Conservation (phyloP, 768 basidiomycete genomes). For the Inosperma sp. region DNA sequence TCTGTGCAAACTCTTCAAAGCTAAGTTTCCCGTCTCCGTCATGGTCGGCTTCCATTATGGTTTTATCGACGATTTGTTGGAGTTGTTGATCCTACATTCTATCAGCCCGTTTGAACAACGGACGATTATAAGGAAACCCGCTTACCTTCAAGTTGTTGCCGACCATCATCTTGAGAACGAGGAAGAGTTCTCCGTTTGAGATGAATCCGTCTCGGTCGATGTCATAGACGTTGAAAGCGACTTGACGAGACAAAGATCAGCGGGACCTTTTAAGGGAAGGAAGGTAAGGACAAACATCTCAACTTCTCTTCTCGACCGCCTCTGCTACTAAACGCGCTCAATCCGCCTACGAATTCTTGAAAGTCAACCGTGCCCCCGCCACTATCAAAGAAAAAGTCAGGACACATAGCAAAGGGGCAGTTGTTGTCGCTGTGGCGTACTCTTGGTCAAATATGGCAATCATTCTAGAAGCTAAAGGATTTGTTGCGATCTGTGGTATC, state of each 20-base stretch:
- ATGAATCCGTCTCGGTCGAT: conserved; percentile 97
- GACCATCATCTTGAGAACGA: conserved; percentile 99
- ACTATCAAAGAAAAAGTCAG: conserved; percentile 37
- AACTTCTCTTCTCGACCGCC: conserved; percentile 97
- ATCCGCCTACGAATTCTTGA: conserved; percentile 96
- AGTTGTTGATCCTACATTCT: conserved; percentile 83
- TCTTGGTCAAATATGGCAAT: conserved; percentile 99
- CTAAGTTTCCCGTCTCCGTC: conserved; percentile 96
- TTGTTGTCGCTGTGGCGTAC: conserved; percentile 48
- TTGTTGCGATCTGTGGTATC: conserved; percentile 98
- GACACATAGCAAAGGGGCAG: conserved; percentile 1
- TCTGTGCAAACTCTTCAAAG: conserved; percentile 94
- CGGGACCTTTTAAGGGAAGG: not conserved
- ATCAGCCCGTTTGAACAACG: conserved; percentile 6
- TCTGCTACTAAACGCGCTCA: conserved; percentile 96
- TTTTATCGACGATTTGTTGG: conserved; percentile 99
- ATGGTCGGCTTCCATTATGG: conserved; percentile 99
- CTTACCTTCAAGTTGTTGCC: conserved; percentile 94
- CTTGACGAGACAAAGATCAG: conserved; percentile 37
- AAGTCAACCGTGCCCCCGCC: conserved; percentile 99
- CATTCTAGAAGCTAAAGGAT: conserved; percentile 94
- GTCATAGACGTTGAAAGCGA: conserved; percentile 99
- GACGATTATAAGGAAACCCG: conserved; percentile 3
- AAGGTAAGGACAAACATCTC: conserved; percentile 58
- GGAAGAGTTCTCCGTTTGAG: conserved; percentile 96